These are phyloP conservation scores for Phycomyces nitens DNA, from an alignment of 192 early-diverging fungal species.

Conservation along the genomic window DNA sequence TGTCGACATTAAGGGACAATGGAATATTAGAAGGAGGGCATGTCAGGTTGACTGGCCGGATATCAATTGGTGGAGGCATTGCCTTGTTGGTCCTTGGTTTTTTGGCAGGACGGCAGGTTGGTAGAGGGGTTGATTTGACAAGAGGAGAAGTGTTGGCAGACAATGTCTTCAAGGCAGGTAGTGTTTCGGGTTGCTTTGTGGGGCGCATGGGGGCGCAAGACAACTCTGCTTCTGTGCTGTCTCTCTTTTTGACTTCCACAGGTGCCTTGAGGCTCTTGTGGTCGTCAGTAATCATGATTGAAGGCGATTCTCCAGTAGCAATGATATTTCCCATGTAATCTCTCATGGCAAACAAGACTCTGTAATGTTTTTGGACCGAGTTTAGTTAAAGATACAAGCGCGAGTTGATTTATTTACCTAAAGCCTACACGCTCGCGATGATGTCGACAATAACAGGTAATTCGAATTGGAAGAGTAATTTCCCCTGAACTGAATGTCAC, in stretches of 20 bases:
- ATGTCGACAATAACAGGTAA: constrained; percentile 96
- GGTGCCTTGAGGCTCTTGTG: constrained; percentile 78
- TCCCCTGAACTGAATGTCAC: constrained; percentile 88
- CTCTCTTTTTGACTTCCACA: constrained; percentile 7
- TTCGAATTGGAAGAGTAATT: constrained; percentile 84
- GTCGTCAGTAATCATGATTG: constrained; percentile 96
- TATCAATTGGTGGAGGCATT: not conserved
- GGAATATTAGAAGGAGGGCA: constrained; percentile 3
- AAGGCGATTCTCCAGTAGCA: constrained; percentile 79
- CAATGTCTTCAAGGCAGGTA: not conserved
- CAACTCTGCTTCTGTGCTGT: constrained; percentile 22
- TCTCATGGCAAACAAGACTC: constrained; percentile 72
- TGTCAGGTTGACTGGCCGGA: not conserved
- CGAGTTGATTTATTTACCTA: constrained; percentile 7
- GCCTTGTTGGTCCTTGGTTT: not conserved
- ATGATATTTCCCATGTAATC: constrained; percentile 63
- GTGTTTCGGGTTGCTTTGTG: not conserved
- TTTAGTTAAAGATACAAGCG: not conserved
- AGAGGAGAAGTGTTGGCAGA: not conserved
- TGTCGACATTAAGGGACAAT: not conserved
- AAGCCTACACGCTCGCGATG: constrained; percentile 92
- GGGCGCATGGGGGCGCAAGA: not conserved
- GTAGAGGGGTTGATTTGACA: not conserved
- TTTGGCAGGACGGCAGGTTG: not conserved
- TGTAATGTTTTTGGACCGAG: not conserved